Percentiles rank a stretch among this genome's conserved stretches.
Evolutionary conservation across 495 filamentous ascomycete genomes (phyloP).

Genomic region (Corynascus novoguineensis): DNA sequence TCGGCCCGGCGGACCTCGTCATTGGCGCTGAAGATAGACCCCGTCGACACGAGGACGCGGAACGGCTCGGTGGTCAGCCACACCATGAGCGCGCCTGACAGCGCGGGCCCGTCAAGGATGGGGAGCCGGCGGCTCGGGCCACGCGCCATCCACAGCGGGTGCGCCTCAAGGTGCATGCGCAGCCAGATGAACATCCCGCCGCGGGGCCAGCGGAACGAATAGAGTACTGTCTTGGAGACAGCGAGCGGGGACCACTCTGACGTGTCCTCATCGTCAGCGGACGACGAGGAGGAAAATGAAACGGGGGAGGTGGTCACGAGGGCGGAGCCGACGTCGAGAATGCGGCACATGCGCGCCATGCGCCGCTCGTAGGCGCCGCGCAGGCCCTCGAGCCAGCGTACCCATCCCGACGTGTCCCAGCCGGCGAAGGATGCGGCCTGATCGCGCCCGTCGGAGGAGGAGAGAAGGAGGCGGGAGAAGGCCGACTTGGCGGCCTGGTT

Average conservation of each 20-base stretch:
- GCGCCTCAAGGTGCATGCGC: slow-evolving; percentile 57
- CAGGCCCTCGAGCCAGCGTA: slow-evolving; percentile 80
- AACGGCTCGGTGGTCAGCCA: slow-evolving; percentile 64
- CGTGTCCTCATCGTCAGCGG: slow-evolving; percentile 43
- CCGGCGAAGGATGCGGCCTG: slow-evolving; percentile 38
- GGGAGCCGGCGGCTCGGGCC: slow-evolving; percentile 20
- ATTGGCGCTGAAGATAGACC: slow-evolving; percentile 64
- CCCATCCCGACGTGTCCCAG: slow-evolving; percentile 84
- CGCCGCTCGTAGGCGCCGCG: slow-evolving; percentile 75
- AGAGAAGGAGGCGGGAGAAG: slow-evolving; percentile 28
- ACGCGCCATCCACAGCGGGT: slow-evolving; percentile 58
- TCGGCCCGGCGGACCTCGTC: slow-evolving; percentile 46
- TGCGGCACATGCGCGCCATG: slow-evolving; percentile 68
- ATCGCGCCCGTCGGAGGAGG: no score
- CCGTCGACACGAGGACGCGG: slow-evolving; percentile 60
- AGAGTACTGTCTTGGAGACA: slow-evolving; percentile 64
- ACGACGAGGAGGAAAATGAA: neutral
- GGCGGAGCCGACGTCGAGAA: slow-evolving; percentile 60
- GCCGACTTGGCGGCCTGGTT: slow-evolving; percentile 31
- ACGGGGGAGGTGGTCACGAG: slow-evolving; percentile 46
- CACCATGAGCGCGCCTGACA: slow-evolving; percentile 63
- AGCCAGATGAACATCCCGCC: slow-evolving; percentile 95
- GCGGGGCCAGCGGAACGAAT: slow-evolving; percentile 69
- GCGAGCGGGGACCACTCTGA: slow-evolving; percentile 30
- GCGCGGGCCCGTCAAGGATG: slow-evolving; percentile 34